A percentile compares a stretch with the other conserved stretches of the same genome.
Evolutionary conservation across 2,329 filamentous ascomycete species (phyloP).

Genomic region (Fusarium citri): DNA sequence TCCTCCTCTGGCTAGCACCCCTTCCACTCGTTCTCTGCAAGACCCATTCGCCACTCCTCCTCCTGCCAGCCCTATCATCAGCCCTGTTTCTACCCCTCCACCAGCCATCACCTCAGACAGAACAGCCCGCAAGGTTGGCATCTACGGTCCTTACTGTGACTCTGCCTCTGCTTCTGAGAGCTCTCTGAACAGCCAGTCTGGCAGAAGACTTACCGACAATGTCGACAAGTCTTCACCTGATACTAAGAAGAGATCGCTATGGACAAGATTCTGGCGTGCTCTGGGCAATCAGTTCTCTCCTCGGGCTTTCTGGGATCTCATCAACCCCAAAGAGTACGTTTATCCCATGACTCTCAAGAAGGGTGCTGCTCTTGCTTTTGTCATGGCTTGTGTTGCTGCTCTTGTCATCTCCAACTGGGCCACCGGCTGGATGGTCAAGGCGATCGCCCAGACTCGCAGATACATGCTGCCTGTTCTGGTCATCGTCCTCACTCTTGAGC

Average conservation of each 20-base stretch:
- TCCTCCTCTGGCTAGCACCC: not conserved
- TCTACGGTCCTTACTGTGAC: not conserved
- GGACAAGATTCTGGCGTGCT: not conserved
- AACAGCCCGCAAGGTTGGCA: conserved; percentile 5
- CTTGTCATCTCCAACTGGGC: conserved; percentile 5
- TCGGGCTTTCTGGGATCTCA: conserved; percentile 11
- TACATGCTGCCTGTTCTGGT: conserved; percentile 9
- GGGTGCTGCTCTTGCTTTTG: not conserved
- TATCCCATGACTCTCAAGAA: conserved; percentile 6
- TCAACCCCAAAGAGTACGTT: not conserved
- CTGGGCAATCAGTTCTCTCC: not conserved
- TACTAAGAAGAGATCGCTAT: not conserved
- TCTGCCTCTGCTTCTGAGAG: not conserved
- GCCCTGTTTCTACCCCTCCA: not conserved
- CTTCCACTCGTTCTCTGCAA: not conserved
- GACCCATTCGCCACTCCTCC: conserved; percentile 1
- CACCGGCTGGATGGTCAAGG: not conserved
- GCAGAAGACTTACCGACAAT: not conserved
- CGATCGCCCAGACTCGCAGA: not conserved
- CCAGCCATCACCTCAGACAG: not conserved
- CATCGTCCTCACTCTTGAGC: conserved; percentile 8
- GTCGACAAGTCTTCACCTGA: not conserved
- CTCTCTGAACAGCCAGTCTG: not conserved
- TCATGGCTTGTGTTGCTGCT: not conserved
- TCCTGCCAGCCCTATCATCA: not conserved